Base-by-base conservation (phyloP, 2,329 filamentous ascomycete species). In the Fusarium chaquense region DNA sequence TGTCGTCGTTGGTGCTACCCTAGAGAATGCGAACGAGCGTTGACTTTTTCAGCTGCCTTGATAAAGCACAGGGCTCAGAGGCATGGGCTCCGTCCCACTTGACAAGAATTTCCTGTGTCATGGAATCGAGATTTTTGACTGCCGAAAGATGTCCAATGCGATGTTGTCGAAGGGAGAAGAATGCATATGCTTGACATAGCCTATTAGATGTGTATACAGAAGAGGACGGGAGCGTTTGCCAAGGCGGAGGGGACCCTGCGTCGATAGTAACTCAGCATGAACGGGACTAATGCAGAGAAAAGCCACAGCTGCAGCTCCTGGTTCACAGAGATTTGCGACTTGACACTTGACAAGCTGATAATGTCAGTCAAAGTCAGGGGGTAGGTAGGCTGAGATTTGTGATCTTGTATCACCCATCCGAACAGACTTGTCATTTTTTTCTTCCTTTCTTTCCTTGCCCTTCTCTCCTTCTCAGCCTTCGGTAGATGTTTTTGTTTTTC, bases 241-340 rank as follows among this genome's bases (percentile, higher is more conserved):
- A 52, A 50, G 44, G 44, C 51, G 62, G 40, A 61, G 36, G 50
- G 54, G 51, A 52, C 67, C 67, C 67, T 70, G 67, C 67, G 28
- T 64, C n/a, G 24, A 46, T 36, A 51, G 18, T 36, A 36, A 33
- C 33, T 13, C 32, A 38, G 47, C 33, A 51, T 38, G 22, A 28
- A 20, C 47, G 10, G 18, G 24, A 33, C 62, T 65, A 65, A 49
- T 65, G 62, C 53, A 63, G 50, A 46, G 30, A 32, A 32, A 24
- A 62, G 59, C 35, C 30, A 13, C 33, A 26, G 40, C 20, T 46
- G 30, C 33, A 45, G 26, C 30, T 32, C 20, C 11, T 53, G 35
- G 46, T 40, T 38, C 44, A 18, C 9, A 38, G 22, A 38, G 36
- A 40, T 45, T 51, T 35, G 20, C 45, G 30, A 60, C 15, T 43